These are phyloP conservation scores for Clohesyomyces aquaticus DNA, from an alignment of 495 filamentous ascomycete genomes.

Conservation along the genomic window DNA sequence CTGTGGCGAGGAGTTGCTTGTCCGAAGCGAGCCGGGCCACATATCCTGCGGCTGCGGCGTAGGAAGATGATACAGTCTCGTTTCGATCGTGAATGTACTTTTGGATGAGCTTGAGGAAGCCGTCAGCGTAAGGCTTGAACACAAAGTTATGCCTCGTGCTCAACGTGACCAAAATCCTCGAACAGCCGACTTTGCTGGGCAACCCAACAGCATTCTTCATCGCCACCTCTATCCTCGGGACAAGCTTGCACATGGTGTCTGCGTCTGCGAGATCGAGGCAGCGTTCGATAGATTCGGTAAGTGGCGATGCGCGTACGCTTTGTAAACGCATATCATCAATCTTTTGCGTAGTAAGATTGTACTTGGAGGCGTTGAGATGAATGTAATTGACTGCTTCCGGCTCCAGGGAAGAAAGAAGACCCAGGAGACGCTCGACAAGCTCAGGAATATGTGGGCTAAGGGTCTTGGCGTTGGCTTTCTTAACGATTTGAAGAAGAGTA, in stretches of 20 bases:
- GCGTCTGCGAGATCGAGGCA: constrained; percentile 86
- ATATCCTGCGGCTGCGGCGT: constrained; percentile 85
- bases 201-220: constrained; percentile 86
- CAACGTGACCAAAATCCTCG: constrained; percentile 82
- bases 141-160: constrained; percentile 74
- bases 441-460: constrained; percentile 79
- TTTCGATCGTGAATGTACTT: constrained; percentile 86
- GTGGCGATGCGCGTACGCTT: constrained; percentile 81
- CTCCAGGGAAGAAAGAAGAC: constrained; percentile 82
- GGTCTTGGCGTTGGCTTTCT: constrained; percentile 71
- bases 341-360: constrained; percentile 76
- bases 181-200: constrained; percentile 89
- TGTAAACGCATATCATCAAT: constrained; percentile 83
- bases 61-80: constrained; percentile 83
- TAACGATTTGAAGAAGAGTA: constrained; percentile 84
- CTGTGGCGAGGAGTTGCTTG: constrained; percentile 67
- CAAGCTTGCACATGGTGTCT: constrained; percentile 70
- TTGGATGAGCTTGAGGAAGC: constrained; percentile 74
- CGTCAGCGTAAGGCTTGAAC: constrained; percentile 75
- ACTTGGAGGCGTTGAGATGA: constrained; percentile 85
- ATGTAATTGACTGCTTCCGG: constrained; percentile 86
- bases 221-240: constrained; percentile 69
- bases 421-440: constrained; percentile 78
- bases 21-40: constrained; percentile 74
- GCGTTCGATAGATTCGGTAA: constrained; percentile 91